Conservation (phyloP, 2,329 filamentous ascomycete species). For the Scytalidium lignicola region DNA sequence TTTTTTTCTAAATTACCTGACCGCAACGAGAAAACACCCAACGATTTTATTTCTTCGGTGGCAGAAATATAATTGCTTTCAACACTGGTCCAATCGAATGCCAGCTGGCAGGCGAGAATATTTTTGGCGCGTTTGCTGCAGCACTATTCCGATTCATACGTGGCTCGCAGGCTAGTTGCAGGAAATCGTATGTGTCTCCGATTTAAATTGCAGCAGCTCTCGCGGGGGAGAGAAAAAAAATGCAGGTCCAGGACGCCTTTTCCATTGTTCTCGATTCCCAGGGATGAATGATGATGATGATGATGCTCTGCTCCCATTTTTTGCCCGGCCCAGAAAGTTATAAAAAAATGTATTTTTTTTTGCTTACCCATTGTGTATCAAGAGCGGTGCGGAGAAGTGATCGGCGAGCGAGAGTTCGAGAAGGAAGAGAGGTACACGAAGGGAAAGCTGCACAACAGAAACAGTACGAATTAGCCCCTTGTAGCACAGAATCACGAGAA, state of each 20-base stretch:
- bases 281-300: no score
- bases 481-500: not conserved
- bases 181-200: not conserved
- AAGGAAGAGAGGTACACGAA: slow-evolving; percentile 7
- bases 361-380: slow-evolving; percentile 29
- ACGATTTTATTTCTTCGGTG: not conserved
- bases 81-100: not conserved
- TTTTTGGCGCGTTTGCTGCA: not conserved
- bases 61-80: not conserved
- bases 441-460: not conserved
- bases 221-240: not conserved
- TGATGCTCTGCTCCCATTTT: no score
- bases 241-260: not conserved
- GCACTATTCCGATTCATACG: not conserved
- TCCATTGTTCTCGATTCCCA: slow-evolving; percentile 6
- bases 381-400: slow-evolving; percentile 14
- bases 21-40: not conserved
- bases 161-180: not conserved
- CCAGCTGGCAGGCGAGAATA: not conserved
- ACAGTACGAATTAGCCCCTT: not conserved
- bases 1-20: slow-evolving; percentile 2
- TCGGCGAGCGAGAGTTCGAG: not conserved
- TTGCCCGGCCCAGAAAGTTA: slow-evolving; percentile 11
- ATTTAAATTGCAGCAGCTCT: not conserved
- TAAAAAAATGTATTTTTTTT: slow-evolving; percentile 1